A percentile compares a stretch with the other conserved stretches of the same genome.
Conservation (phyloP, 139 green algal genomes). For the Penium margaritaceum region DNA sequence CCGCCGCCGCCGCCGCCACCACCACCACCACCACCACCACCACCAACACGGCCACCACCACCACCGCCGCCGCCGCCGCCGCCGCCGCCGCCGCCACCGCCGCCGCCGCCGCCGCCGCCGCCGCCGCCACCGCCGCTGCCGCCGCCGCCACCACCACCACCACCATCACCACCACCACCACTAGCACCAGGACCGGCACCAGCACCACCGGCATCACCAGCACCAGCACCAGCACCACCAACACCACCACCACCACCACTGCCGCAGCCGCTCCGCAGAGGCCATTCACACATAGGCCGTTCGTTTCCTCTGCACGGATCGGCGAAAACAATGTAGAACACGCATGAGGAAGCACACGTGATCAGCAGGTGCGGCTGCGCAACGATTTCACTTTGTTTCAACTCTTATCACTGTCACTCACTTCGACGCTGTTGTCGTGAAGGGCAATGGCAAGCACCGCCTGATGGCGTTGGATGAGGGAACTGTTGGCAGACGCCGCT, state of each 20-base stretch:
- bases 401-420: too few relatives aligned
- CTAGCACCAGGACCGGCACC: neutral
- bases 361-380: too few relatives aligned
- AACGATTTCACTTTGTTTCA: too few relatives aligned
- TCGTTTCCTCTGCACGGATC: too few relatives aligned
- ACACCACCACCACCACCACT: neutral
- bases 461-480: too few relatives aligned
- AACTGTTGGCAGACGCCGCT: too few relatives aligned
- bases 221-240: neutral
- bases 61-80: neutral
- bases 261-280: too few relatives aligned
- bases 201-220: neutral
- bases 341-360: too few relatives aligned
- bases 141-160: neutral
- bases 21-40: neutral
- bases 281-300: too few relatives aligned
- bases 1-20: neutral
- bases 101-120: neutral
- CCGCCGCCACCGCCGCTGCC: neutral
- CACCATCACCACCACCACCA: constrained; percentile 1
- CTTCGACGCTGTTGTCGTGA: too few relatives aligned
- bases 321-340: too few relatives aligned
- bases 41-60: neutral
- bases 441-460: too few relatives aligned
- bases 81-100: neutral